Percentiles rank a stretch among this genome's conserved stretches.
phyloP scores from a whole-genome alignment of 495 filamentous ascomycete species.

The Hypomontagnella submonticulosa region DNA sequence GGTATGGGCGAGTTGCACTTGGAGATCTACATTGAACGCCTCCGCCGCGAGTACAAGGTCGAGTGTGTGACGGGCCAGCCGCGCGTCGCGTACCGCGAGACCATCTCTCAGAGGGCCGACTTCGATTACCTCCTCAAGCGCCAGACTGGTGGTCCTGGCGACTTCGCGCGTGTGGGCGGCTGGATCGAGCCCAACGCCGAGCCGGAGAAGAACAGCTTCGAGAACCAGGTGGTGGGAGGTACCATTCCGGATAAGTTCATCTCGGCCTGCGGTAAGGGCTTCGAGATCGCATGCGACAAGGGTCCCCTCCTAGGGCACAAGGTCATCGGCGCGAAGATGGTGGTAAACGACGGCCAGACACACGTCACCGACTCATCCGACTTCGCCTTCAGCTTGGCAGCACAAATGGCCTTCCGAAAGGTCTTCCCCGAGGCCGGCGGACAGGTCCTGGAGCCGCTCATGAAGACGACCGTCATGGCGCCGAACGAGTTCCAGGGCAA shows the following conservation, averaged over 20 bases:
- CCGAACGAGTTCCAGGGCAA: slow-evolving; percentile 98
- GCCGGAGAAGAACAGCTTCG: slow-evolving; percentile 82
- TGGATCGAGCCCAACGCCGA: slow-evolving; percentile 86
- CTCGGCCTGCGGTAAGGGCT: slow-evolving; percentile 95
- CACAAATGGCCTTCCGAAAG: slow-evolving; percentile 97
- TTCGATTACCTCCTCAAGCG: slow-evolving; percentile 97
- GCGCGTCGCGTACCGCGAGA: slow-evolving; percentile 98
- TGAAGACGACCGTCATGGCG: slow-evolving; percentile 97
- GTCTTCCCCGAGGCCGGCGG: slow-evolving; percentile 83
- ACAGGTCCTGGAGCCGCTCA: slow-evolving; percentile 90
- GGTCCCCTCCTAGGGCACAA: slow-evolving; percentile 94
- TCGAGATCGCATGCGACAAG: slow-evolving; percentile 83
- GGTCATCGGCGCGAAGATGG: slow-evolving; percentile 89
- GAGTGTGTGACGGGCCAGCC: slow-evolving; percentile 96
- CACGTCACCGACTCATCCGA: slow-evolving; percentile 99
- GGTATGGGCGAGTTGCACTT: slow-evolving; percentile 99
- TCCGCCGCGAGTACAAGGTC: slow-evolving; percentile 96
- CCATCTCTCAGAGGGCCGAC: slow-evolving; percentile 76
- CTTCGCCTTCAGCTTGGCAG: slow-evolving; percentile 97
- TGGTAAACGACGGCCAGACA: slow-evolving; percentile 95
- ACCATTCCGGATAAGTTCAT: slow-evolving; percentile 96
- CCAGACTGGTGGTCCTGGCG: slow-evolving; percentile 95
- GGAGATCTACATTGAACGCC: slow-evolving; percentile 97
- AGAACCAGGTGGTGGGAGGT: slow-evolving; percentile 87
- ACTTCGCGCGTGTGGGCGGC: slow-evolving; percentile 93